phyloP scores from a whole-genome alignment of 108 stramenopile species.

The Pseudonitzschia delicatissima region DNA sequence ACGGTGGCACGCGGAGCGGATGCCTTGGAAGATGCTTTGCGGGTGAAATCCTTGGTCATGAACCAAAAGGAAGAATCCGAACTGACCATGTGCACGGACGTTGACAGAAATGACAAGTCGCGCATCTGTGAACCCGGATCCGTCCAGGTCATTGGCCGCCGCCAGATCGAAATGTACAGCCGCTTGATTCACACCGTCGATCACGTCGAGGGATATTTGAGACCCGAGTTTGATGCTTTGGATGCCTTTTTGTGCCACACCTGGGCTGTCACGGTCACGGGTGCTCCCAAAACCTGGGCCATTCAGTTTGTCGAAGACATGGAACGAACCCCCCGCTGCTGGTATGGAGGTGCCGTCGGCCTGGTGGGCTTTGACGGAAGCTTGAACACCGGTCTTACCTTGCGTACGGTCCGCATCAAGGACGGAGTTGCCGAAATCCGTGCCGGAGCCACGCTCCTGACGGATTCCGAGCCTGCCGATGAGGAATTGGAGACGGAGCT shows the following conservation, averaged over 20 bases:
- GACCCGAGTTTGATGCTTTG: constrained; percentile 94
- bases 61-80: constrained; percentile 97
- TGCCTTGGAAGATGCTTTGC: constrained; percentile 95
- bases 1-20: constrained; percentile 96
- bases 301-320: constrained; percentile 96
- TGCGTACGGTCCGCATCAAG: constrained; percentile 92
- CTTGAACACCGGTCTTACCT: constrained; percentile 95
- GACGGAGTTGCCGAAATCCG: constrained; percentile 91
- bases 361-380: constrained; percentile 96
- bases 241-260: constrained; percentile 98
- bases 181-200: constrained; percentile 98
- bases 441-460: constrained; percentile 94
- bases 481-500: constrained; percentile 98
- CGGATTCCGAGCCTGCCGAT: constrained; percentile 88
- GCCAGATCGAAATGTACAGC: constrained; percentile 99
- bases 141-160: constrained; percentile 95
- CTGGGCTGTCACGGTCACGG: constrained; percentile 99
- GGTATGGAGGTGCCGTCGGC: constrained; percentile 98
- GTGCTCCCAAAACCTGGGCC: constrained; percentile 98
- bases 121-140: constrained; percentile 97
- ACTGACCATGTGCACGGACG: constrained; percentile 99
- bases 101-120: constrained; percentile 98
- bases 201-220: constrained; percentile 97
- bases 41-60: constrained; percentile 90
- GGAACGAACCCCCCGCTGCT: constrained; percentile 90